Base-by-base conservation (phyloP, 495 filamentous ascomycete genomes). In the Xylaria flabelliformis region DNA sequence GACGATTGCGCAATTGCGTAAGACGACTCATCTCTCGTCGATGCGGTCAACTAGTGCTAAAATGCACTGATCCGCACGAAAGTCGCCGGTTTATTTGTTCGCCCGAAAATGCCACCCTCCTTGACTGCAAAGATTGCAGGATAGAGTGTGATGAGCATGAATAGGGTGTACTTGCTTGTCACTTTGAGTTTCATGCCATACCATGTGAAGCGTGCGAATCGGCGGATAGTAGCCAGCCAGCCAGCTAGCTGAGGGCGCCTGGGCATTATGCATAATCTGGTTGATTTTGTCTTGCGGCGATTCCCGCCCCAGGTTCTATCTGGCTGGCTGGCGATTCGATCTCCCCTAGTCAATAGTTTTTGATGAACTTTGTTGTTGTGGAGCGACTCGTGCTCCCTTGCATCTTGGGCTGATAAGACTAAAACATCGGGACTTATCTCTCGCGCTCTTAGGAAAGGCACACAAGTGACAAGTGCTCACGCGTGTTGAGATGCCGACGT, bases 231-330 rank as follows among this genome's bases (percentile, higher is more conserved):
- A 39, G 46, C 44, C 69, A 39, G 46, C 44, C 69, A 39, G 46
- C 44, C 59, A 39, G 46, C 44, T 59, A 71, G 69, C 69, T 64
- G 59, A 64, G 24, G 46, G 61, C 51, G 21, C 17, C 48, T 41
- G 32, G 48, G 3, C 50, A 48, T 55, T 48, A 67, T 56, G 50
- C 50, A n/a, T 34, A 56, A 67, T 64, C 44, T 34, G 59, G 12
- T 64, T 51, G 69, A 71, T 56, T 19, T 29, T 56, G 59, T 42
- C 50, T 10, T 36, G 48, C 48, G 65, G 34, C 34, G 29, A 67
- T 32, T 55, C 48, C n/a, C 8, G 39, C 39, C 39, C 39, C 12
- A 26, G 44, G 34, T 41, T 34, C 50, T 48, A 46, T 19, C 42
- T 55, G 34, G 26, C 34, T 34, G 8, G 6, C 8, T 8, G 36